Evolutionary conservation across 768 basidiomycete species (phyloP).

Genomic region (Austroboletus eburneus): DNA sequence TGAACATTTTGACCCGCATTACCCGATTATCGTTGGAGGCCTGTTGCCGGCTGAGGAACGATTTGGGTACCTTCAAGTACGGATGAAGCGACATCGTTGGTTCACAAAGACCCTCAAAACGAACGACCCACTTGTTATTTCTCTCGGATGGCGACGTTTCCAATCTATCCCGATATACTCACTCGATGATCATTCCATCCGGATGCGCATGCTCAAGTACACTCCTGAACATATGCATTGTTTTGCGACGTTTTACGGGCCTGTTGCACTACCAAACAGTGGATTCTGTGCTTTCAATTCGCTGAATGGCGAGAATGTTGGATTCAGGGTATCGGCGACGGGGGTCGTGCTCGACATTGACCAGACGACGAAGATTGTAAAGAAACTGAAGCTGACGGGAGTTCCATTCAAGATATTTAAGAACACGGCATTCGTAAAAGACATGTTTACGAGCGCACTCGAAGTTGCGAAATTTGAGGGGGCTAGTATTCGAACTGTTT

Average conservation of each 20-base stretch:
- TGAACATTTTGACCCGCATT: constrained; percentile 87
- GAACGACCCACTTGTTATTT: constrained; percentile 94
- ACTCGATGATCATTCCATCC: constrained; percentile 94
- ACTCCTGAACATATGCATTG: constrained; percentile 99
- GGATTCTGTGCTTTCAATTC: constrained; percentile 98
- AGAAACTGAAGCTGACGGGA: constrained; percentile 96
- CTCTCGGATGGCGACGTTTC: constrained; percentile 97
- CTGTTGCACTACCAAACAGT: constrained; percentile 86
- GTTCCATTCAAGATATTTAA: constrained; percentile 97
- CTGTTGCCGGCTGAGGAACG: constrained; percentile 85
- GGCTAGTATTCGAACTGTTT: constrained; percentile 92
- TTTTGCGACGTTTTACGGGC: constrained; percentile 96
- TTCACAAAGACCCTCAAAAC: constrained; percentile 88
- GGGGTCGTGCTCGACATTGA: constrained; percentile 95
- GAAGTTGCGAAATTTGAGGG: constrained; percentile 99
- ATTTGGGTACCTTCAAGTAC: constrained; percentile 91
- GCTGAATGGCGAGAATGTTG: constrained; percentile 56
- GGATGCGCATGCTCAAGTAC: constrained; percentile 99
- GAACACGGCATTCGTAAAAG: constrained; percentile 96
- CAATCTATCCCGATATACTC: constrained; percentile 95
- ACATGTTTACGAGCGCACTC: constrained; percentile 91
- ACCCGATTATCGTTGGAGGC: constrained; percentile 90
- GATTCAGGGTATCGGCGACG: constrained; percentile 88
- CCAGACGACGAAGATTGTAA: constrained; percentile 90
- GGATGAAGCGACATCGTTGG: constrained; percentile 97